These are phyloP conservation scores for Cryptococcus jaspeensis DNA, from an alignment of 1,284 basidiomycete species.

Conservation along the genomic window DNA sequence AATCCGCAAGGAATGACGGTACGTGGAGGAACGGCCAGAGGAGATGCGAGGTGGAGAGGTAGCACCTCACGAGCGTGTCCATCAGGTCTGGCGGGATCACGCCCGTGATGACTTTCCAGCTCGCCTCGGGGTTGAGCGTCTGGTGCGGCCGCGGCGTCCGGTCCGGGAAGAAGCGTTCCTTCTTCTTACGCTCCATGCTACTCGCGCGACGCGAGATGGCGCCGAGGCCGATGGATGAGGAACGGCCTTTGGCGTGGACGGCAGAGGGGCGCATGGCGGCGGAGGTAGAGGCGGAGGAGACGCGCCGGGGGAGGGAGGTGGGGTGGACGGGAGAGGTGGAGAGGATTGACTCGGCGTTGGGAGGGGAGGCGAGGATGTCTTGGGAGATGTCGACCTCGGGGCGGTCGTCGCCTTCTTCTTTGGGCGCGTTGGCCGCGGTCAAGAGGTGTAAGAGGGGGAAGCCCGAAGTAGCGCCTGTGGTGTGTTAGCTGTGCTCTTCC, in stretches of 20 bases:
- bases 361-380: conserved; percentile 20
- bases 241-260: conserved; percentile 11
- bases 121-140: conserved; percentile 66
- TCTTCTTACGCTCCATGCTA: conserved; percentile 15
- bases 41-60: conserved; percentile 85
- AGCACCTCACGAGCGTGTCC: conserved; percentile 62
- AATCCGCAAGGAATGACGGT: conserved; percentile 81
- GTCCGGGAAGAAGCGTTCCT: conserved; percentile 58
- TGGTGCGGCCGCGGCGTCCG: conserved; percentile 68
- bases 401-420: conserved; percentile 19
- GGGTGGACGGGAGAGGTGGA: conserved; percentile 17
- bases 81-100: conserved; percentile 84
- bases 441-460: conserved; percentile 78
- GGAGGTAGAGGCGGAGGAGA: conserved; percentile 10
- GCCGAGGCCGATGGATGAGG: conserved; percentile 15
- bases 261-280: background rate
- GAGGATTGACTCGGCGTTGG: conserved; percentile 5
- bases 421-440: conserved; percentile 57
- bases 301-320: conserved; percentile 2
- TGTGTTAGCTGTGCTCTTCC: background rate
- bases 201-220: conserved; percentile 3
- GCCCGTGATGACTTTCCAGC: conserved; percentile 69
- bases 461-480: conserved; percentile 75
- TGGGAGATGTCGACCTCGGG: conserved; percentile 5
- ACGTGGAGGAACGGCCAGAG: conserved; percentile 86